A percentile compares a stretch with the other conserved stretches of the same genome.
Evolutionary conservation across 805 yeast genomes (phyloP).

Genomic region (Metschnikowia reukaufii): DNA sequence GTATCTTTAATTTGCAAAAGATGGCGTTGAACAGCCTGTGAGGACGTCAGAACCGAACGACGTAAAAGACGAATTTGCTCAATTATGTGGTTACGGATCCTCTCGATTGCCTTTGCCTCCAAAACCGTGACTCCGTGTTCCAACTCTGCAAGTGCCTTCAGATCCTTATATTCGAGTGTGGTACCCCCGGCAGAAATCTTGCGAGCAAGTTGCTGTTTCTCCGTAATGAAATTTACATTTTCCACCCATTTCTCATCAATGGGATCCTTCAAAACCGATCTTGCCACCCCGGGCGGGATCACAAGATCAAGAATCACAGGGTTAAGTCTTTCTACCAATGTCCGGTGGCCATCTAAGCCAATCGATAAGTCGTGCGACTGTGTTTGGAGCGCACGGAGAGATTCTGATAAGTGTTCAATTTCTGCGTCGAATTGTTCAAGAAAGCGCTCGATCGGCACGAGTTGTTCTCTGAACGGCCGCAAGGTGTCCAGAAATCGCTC

Average conservation of each 20-base stretch:
- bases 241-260: conserved; percentile 66
- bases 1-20: conserved; percentile 63
- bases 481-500: conserved; percentile 14
- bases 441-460: conserved; percentile 54
- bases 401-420: conserved; percentile 33
- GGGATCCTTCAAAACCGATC: conserved; percentile 56
- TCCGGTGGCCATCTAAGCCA: conserved; percentile 28
- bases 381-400: conserved; percentile 33
- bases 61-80: conserved; percentile 67
- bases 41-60: conserved; percentile 52
- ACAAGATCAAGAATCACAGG: conserved; percentile 76
- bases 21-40: conserved; percentile 71
- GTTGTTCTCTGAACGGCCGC: conserved; percentile 20
- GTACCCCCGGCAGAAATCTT: conserved; percentile 12
- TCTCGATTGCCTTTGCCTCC: conserved; percentile 64
- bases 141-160: conserved; percentile 30
- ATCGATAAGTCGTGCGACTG: conserved; percentile 33
- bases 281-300: conserved; percentile 70
- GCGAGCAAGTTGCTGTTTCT: conserved; percentile 55
- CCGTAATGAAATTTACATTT: conserved; percentile 55
- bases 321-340: conserved; percentile 47
- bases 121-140: conserved; percentile 48
- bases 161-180: conserved; percentile 20
- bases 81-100: conserved; percentile 70
- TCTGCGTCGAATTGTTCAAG: conserved; percentile 58